A percentile compares a stretch with the other conserved stretches of the same genome.
These are phyloP conservation scores for Gossypium trilobum DNA, from an alignment of 441 rosid species.

Conservation along the genomic window DNA sequence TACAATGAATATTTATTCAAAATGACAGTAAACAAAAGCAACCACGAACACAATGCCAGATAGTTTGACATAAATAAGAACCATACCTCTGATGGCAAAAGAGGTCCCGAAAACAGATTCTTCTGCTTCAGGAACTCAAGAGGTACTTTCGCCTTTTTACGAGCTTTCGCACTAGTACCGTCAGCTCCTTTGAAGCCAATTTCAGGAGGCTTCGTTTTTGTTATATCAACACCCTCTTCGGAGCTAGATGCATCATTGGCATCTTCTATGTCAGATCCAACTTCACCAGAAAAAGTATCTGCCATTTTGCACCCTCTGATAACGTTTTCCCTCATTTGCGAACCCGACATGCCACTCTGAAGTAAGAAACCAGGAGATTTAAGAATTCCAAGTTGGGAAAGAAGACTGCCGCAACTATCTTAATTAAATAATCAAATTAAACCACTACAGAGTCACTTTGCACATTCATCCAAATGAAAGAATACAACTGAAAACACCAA, in stretches of 20 bases:
- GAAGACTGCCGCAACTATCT: background rate
- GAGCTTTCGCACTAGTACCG: conserved; percentile 25
- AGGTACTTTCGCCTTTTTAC: conserved; percentile 22
- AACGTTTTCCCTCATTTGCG: conserved; percentile 40
- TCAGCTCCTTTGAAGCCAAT: conserved; percentile 23
- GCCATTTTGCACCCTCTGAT: conserved; percentile 33
- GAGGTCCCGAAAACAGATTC: conserved; percentile 29
- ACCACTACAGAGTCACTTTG: background rate
- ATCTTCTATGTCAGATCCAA: conserved; percentile 34
- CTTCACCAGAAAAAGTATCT: conserved; percentile 31
- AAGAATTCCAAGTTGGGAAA: conserved; percentile 3
- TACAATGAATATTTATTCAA: conserved; percentile 8
- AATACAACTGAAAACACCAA: background rate
- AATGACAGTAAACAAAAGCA: conserved; percentile 1
- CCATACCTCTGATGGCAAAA: conserved; percentile 72
- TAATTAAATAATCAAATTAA: background rate
- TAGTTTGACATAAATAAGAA: conserved; percentile 12
- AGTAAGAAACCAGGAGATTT: conserved; percentile 17
- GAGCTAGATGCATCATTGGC: conserved; percentile 10
- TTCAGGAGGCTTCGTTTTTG: conserved; percentile 18
- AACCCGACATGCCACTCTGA: conserved; percentile 45
- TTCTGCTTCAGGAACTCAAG: conserved; percentile 33
- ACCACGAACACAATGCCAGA: background rate
- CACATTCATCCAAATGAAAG: background rate
- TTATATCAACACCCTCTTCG: conserved; percentile 23